These are phyloP conservation scores for Nectriaceae sp. DNA, from an alignment of 2,329 filamentous ascomycete species.

Conservation along the genomic window DNA sequence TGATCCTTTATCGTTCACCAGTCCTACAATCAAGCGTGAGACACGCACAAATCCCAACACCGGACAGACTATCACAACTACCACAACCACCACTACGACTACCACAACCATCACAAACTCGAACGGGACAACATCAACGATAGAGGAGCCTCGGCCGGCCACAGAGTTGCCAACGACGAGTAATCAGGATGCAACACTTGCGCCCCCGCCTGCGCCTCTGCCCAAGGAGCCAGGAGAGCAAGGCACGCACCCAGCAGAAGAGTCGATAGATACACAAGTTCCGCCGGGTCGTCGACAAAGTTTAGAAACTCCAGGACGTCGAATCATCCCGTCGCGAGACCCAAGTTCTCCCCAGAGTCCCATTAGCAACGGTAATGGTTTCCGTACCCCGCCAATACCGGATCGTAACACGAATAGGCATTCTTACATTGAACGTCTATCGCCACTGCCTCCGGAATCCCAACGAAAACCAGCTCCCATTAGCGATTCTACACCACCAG, in stretches of 20 bases:
- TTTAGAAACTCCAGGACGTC: slow-evolving; percentile 24
- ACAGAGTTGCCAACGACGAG: slow-evolving; percentile 20
- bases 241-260: slow-evolving; percentile 1
- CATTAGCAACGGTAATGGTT: not conserved
- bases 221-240: not conserved
- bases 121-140: slow-evolving; percentile 22
- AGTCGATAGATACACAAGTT: slow-evolving; percentile 3
- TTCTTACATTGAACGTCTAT: slow-evolving; percentile 1
- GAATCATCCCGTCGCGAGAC: slow-evolving; percentile 22
- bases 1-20: slow-evolving; percentile 7
- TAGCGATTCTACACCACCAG: not conserved
- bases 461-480: not conserved
- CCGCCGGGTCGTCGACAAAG: slow-evolving; percentile 21
- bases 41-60: slow-evolving; percentile 23
- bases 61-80: slow-evolving; percentile 25
- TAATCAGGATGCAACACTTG: slow-evolving; percentile 13
- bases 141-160: slow-evolving; percentile 18
- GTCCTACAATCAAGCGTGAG: slow-evolving; percentile 15
- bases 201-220: slow-evolving; percentile 2
- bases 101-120: slow-evolving; percentile 26
- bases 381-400: slow-evolving; percentile 15
- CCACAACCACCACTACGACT: slow-evolving; percentile 30
- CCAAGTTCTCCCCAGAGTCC: slow-evolving; percentile 10
- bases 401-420: slow-evolving; percentile 15
- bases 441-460: not conserved